Percentiles rank a stretch among this genome's conserved stretches.
phyloP scores from a whole-genome alignment of 163 green algal species.

The Coccomyxa subellipsoidea region DNA sequence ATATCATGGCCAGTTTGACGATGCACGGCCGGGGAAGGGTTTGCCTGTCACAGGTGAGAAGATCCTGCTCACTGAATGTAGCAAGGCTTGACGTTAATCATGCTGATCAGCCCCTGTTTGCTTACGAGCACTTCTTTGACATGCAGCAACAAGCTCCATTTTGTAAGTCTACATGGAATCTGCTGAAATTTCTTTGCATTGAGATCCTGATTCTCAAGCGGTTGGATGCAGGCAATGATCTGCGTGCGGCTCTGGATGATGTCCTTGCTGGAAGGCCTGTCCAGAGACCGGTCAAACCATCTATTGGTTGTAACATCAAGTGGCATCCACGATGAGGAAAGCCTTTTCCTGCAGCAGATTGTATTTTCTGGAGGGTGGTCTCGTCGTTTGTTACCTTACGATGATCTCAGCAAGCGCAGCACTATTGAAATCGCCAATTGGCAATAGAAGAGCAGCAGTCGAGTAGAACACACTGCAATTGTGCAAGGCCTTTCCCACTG shows the following conservation, averaged over 20 bases:
- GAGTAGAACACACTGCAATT: too few relatives aligned
- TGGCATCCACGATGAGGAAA: conserved; percentile 4
- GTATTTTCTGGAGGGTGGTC: too few relatives aligned
- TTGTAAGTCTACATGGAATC: background rate
- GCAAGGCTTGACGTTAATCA: background rate
- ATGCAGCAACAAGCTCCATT: background rate
- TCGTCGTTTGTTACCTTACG: too few relatives aligned
- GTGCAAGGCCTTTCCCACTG: too few relatives aligned
- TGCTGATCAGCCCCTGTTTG: background rate
- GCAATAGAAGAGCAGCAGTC: too few relatives aligned
- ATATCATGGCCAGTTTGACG: conserved; percentile 80
- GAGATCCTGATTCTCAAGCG: background rate
- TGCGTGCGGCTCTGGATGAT: conserved; percentile 62
- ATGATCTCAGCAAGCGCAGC: too few relatives aligned
- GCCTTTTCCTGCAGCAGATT: background rate
- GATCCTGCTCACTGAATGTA: too few relatives aligned
- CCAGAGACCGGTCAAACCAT: conserved; percentile 25
- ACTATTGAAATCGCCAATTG: too few relatives aligned
- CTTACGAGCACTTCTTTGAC: background rate
- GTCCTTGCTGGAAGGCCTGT: conserved; percentile 43
- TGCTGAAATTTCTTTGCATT: background rate
- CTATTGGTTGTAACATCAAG: conserved; percentile 57
- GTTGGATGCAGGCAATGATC: conserved; percentile 42
- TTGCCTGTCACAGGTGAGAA: conserved; percentile 9
- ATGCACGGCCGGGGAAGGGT: conserved; percentile 37